A percentile compares a stretch with the other conserved stretches of the same genome.
phyloP scores from a whole-genome alignment of 148 eudicot species.

The Rhododendron griersonianum region DNA sequence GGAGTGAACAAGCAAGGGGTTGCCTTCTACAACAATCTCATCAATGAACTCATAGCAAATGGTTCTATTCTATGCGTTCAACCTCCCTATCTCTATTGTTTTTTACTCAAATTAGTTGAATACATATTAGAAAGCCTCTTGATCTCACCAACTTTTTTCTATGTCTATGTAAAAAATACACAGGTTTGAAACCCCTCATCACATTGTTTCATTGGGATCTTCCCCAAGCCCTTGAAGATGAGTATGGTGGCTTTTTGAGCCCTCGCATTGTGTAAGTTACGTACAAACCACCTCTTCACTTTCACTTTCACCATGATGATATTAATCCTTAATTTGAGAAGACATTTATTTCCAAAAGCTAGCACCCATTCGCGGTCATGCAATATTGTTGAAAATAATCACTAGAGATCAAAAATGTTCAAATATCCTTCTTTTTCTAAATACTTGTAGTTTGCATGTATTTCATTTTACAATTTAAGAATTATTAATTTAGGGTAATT shows the following conservation, averaged over 20 bases:
- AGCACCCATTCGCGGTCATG: too few relatives aligned
- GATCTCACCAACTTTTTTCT: not conserved
- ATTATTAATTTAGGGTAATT: too few relatives aligned
- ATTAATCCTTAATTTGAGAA: too few relatives aligned
- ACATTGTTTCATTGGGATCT: constrained; percentile 16
- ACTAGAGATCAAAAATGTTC: too few relatives aligned
- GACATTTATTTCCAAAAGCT: too few relatives aligned
- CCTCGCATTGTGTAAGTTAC: not conserved
- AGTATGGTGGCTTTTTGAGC: constrained; percentile 10
- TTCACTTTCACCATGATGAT: too few relatives aligned
- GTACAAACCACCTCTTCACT: too few relatives aligned
- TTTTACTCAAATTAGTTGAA: not conserved
- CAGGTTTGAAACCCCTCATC: not conserved
- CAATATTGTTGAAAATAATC: too few relatives aligned
- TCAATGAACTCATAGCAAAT: not conserved
- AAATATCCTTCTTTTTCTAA: too few relatives aligned
- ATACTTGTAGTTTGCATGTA: too few relatives aligned
- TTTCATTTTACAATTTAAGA: too few relatives aligned
- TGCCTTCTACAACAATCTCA: not conserved
- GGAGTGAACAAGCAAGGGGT: not conserved
- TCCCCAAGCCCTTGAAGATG: constrained; percentile 16
- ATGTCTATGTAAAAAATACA: not conserved
- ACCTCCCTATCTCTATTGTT: not conserved
- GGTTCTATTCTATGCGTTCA: not conserved
- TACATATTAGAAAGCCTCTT: not conserved